Conservation (phyloP, 78 protist genomes). For the Speleostelium caveatum region DNA sequence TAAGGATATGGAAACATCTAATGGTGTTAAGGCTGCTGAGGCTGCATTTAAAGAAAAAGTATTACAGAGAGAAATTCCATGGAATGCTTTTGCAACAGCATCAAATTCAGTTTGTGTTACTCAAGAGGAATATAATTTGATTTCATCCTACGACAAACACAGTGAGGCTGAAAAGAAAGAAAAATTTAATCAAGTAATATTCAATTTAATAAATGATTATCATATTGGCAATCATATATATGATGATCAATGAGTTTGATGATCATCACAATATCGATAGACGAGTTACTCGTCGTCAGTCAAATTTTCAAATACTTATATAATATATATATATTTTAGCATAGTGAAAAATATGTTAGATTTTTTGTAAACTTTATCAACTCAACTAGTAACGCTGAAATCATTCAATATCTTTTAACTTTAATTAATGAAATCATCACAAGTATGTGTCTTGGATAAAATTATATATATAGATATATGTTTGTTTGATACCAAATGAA, state of each 20-base stretch:
- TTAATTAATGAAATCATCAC: conserved; percentile 64
- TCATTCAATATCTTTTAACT: conserved; percentile 71
- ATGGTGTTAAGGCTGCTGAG: conserved; percentile 70
- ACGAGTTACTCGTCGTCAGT: background rate
- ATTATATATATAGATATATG: background rate
- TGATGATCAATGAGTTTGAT: background rate
- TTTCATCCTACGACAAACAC: conserved; percentile 72
- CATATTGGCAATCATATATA: background rate
- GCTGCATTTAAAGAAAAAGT: conserved; percentile 52
- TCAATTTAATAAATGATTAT: background rate
- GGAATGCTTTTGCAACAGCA: conserved; percentile 38
- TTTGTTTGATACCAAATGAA: background rate
- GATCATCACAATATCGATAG: background rate
- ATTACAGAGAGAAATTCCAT: conserved; percentile 54
- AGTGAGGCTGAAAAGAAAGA: conserved; percentile 49
- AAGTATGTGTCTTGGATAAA: conserved; percentile 17
- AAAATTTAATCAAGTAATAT: background rate
- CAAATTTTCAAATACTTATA: background rate
- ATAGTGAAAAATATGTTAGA: conserved; percentile 24
- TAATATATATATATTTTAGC: conserved; percentile 14
- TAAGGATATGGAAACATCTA: conserved; percentile 33
- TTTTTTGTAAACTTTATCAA: conserved; percentile 70
- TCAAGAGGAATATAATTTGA: conserved; percentile 50
- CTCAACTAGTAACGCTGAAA: conserved; percentile 52
- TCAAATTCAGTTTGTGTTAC: conserved; percentile 26